Evolutionary conservation across 805 yeast genomes (phyloP).

Genomic region (Yarrowia yakushimensis): DNA sequence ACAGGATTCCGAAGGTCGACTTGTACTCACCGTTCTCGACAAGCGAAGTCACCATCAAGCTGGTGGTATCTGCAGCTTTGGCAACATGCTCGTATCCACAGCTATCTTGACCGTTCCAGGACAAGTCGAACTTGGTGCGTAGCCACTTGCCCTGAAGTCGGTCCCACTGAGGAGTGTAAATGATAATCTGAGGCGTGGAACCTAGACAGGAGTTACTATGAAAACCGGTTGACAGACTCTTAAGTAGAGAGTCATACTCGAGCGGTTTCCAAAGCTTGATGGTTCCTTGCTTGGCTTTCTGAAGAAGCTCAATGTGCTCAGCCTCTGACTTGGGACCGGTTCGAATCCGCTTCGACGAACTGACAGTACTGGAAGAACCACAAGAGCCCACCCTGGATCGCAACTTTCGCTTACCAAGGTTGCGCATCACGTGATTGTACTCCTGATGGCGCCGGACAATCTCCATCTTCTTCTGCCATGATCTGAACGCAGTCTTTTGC

Average conservation of each 20-base stretch:
- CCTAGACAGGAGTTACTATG: background rate
- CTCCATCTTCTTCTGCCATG: constrained; percentile 34
- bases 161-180: constrained; percentile 44
- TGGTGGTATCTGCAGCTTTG: background rate
- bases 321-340: background rate
- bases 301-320: background rate
- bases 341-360: background rate
- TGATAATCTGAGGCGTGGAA: constrained; percentile 29
- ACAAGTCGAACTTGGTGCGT: constrained; percentile 44
- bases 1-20: background rate
- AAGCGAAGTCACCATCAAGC: background rate
- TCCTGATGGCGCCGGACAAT: constrained; percentile 43
- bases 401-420: constrained; percentile 36
- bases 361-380: constrained; percentile 20
- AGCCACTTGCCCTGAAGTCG: constrained; percentile 49
- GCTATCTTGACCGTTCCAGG: constrained; percentile 34
- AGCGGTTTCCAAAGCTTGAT: constrained; percentile 22
- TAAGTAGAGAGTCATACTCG: constrained; percentile 24
- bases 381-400: background rate
- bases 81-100: constrained; percentile 9
- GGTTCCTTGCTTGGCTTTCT: constrained; percentile 6
- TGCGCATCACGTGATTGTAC: constrained; percentile 37
- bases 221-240: background rate
- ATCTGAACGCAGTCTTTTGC: constrained; percentile 38
- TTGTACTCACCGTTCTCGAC: constrained; percentile 1